Evolutionary conservation across 768 basidiomycete species (phyloP), one percentile per base, ranked within the genome.

Genomic region (Jaapia argillacea): DNA sequence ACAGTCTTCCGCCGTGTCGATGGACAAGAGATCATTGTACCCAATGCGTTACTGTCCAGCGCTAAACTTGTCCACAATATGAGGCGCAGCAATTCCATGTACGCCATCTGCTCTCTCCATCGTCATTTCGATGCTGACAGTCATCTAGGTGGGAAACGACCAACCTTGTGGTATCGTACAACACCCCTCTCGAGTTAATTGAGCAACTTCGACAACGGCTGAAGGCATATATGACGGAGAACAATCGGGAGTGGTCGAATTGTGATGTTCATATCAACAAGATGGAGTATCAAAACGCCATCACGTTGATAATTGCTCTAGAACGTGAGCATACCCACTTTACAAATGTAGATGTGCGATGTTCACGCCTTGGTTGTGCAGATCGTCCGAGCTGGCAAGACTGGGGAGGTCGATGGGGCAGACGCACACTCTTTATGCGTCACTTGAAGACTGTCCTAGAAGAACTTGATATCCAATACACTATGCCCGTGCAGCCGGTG

Each of bases 371-470:
- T n/a, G 14, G 21, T 20, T 28, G 33, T 39, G 14, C 45, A 83
- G 81, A 87, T 60, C 77, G 81, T 42, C 71, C 79, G 27, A 86
- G 85, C 54, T 89, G 85, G 86, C 86, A 88, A 55, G 84, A 88
- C 55, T 89, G 85, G 85, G 85, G 82, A 39, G 86, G 75, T 16
- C 69, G 85, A 45, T 86, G 82, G 85, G 67, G 65, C 5, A 78
- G 85, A 37, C 78, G 85, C 48, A 87, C 75, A 7, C 66, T 62
- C 20, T 84, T 88, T 59, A 87, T 88, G 85, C 74, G 79, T 28
- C 59, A 81, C 51, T 67, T 89, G 38, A 86, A 84, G 62, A 72
- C 64, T 4, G 56, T 79, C 12, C 63, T 87, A 42, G 85, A 87
- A 58, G 84, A 85, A 24, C 73, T 89, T 40, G 81, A 85, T 52